phyloP scores from a whole-genome alignment of 257 asterid species.

The Ilex asprella region DNA sequence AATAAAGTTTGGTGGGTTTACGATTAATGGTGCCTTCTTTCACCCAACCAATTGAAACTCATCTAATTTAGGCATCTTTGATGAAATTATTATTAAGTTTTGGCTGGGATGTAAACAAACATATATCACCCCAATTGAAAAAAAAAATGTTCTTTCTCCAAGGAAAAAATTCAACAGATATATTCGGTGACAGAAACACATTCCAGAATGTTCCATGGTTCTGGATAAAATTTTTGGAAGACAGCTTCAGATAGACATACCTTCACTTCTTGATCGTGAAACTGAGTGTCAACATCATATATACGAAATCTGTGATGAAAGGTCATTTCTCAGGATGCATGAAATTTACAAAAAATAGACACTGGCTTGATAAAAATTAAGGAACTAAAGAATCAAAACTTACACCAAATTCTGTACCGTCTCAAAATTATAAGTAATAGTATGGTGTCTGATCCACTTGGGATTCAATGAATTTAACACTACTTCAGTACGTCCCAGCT shows the following conservation, averaged over 20 bases:
- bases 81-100: too few relatives aligned
- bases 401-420: conserved; percentile 90
- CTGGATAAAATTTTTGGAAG: not conserved
- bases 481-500: conserved; percentile 94
- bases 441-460: conserved; percentile 75
- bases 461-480: conserved; percentile 85
- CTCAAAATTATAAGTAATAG: conserved; percentile 81
- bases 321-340: conserved; percentile 20
- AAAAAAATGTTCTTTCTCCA: too few relatives aligned
- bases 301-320: conserved; percentile 66
- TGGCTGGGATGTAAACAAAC: too few relatives aligned
- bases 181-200: too few relatives aligned
- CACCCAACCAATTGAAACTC: too few relatives aligned
- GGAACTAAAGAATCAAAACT: conserved; percentile 35
- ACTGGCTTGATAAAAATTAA: conserved; percentile 14
- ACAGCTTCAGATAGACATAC: conserved; percentile 24
- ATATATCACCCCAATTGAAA: too few relatives aligned
- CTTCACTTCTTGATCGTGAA: conserved; percentile 71
- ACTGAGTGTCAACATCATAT: conserved; percentile 85
- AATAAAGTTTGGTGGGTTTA: too few relatives aligned
- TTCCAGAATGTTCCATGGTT: too few relatives aligned
- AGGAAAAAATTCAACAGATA: too few relatives aligned
- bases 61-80: too few relatives aligned
- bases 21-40: too few relatives aligned
- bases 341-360: conserved; percentile 11